These are phyloP conservation scores for Quercus gilva DNA, from an alignment of 306 rosid genomes.

Conservation along the genomic window DNA sequence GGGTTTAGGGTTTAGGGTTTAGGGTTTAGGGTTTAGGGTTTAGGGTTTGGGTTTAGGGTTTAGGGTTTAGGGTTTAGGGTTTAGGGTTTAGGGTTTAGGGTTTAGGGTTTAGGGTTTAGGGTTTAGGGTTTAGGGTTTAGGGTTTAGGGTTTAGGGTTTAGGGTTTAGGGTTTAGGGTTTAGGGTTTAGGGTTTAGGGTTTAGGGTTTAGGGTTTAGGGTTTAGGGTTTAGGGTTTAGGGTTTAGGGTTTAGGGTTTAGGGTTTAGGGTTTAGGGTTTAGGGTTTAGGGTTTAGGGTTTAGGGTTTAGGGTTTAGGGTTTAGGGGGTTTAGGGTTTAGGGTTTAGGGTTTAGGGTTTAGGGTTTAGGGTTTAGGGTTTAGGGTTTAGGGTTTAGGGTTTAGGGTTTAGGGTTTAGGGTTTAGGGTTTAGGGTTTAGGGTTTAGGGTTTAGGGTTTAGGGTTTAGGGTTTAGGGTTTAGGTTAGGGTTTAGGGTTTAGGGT, in stretches of 20 bases:
- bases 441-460: conserved; percentile 19
- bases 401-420: conserved; percentile 13
- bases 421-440: conserved; percentile 1
- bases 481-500: conserved; percentile 30
- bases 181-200: not conserved
- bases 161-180: no score
- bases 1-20: conserved; percentile 20
- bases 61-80: conserved; percentile 30
- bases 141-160: no score
- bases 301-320: not conserved
- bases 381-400: conserved; percentile 17
- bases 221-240: not conserved
- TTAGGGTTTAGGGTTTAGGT: conserved; percentile 25
- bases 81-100: conserved; percentile 24
- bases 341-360: conserved; percentile 3
- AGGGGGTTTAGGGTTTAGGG: conserved; percentile 12
- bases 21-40: conserved; percentile 29
- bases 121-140: no score
- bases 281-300: conserved; percentile 15
- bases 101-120: conserved; percentile 25
- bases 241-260: conserved; percentile 6
- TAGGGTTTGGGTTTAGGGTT: conserved; percentile 17
- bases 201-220: conserved; percentile 21
- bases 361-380: conserved; percentile 3
- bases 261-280: conserved; percentile 5